phyloP scores from a whole-genome alignment of 768 basidiomycete genomes.

The Udeniomyces megalosporus region DNA sequence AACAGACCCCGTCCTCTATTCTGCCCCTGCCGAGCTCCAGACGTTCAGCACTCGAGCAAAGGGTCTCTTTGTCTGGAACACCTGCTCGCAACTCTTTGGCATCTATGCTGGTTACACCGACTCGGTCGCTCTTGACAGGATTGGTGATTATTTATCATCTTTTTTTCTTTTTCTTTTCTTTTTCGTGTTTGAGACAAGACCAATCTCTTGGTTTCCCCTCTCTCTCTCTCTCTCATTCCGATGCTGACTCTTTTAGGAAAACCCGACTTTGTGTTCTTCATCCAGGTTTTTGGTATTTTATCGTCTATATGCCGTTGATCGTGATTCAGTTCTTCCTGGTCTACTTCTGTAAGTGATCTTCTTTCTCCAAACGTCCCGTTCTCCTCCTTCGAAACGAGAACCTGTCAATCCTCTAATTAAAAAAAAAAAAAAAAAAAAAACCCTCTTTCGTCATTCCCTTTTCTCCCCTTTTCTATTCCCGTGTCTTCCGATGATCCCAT shows the following conservation, averaged over 20 bases:
- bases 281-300: constrained; percentile 28
- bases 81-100: constrained; percentile 15
- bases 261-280: too few species aligned
- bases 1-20: constrained; percentile 18
- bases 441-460: too few species aligned
- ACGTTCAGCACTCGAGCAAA: constrained; percentile 31
- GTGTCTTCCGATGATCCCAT: too few species aligned
- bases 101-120: constrained; percentile 10
- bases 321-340: constrained; percentile 28
- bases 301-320: constrained; percentile 30
- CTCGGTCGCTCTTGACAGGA: constrained; percentile 5
- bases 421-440: too few species aligned
- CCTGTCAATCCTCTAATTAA: background rate
- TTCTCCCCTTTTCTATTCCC: background rate
- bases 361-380: background rate
- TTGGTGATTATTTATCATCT: background rate
- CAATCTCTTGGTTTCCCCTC: too few species aligned
- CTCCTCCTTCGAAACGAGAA: background rate
- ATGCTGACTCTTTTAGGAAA: too few species aligned
- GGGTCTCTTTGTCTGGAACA: constrained; percentile 30
- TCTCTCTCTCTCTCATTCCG: too few species aligned
- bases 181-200: background rate
- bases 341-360: constrained; percentile 22
- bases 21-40: constrained; percentile 29
- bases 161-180: background rate